A percentile compares a stretch with the other conserved stretches of the same genome.
These are phyloP conservation scores for Saccharum officinarum DNA, from an alignment of 176 grass and related monocot species.

Conservation along the genomic window DNA sequence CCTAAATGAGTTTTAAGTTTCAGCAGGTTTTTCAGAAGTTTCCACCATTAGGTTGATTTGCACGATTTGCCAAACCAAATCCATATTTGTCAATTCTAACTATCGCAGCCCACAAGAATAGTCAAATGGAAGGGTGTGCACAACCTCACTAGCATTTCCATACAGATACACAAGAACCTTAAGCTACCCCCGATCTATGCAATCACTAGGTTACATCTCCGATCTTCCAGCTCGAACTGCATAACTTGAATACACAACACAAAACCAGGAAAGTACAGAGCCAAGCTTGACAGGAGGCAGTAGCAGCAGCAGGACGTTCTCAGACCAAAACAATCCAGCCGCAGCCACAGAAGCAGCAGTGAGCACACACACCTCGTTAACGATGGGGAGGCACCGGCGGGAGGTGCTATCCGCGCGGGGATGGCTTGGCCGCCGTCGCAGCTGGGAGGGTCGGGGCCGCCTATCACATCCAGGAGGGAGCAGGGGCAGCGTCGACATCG, in stretches of 20 bases:
- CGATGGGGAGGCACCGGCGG: too few relatives aligned
- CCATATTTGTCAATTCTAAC: background rate
- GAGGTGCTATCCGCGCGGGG: too few relatives aligned
- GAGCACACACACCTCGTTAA: slow-evolving; percentile 60
- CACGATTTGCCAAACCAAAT: background rate
- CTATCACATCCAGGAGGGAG: too few relatives aligned
- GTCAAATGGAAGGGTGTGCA: background rate
- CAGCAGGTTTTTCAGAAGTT: background rate
- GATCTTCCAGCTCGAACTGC: background rate
- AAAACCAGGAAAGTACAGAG: background rate
- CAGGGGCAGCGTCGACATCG: too few relatives aligned
- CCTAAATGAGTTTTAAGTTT: background rate
- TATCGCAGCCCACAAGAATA: background rate
- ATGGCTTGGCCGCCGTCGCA: too few relatives aligned
- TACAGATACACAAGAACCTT: background rate
- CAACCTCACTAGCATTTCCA: background rate
- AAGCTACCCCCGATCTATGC: background rate
- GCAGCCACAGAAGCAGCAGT: background rate
- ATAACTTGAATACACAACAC: background rate
- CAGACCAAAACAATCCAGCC: background rate
- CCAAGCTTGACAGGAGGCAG: background rate
- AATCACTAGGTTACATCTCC: background rate
- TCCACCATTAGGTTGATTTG: background rate
- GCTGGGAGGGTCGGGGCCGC: too few relatives aligned
- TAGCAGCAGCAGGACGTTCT: background rate